phyloP scores from a whole-genome alignment of 2,329 filamentous ascomycete species.

The Fusarium tricinctum region DNA sequence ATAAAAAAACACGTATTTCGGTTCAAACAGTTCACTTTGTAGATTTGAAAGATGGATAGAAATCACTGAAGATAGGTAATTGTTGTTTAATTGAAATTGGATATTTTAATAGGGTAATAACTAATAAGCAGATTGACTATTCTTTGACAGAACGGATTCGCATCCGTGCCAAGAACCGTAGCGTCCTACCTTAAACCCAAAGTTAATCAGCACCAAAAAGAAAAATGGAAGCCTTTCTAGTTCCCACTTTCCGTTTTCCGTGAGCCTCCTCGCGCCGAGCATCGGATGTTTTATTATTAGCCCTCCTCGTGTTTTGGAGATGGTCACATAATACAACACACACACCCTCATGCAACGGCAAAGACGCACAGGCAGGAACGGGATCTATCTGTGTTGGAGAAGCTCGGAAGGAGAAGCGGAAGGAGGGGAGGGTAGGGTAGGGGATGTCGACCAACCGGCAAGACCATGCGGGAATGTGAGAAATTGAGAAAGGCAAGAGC shows the following conservation, averaged over 20 bases:
- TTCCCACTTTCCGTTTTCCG: neutral
- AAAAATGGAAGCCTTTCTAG: neutral
- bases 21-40: neutral
- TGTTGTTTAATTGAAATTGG: neutral
- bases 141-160: slow-evolving; percentile 3
- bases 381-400: slow-evolving; percentile 41
- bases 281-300: slow-evolving; percentile 40
- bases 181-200: slow-evolving; percentile 36
- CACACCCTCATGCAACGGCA: no score
- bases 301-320: slow-evolving; percentile 10
- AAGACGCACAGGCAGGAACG: slow-evolving; percentile 29
- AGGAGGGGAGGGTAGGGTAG: neutral
- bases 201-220: slow-evolving; percentile 21
- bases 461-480: slow-evolving; percentile 6
- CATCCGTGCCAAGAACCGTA: slow-evolving; percentile 27
- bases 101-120: slow-evolving; percentile 10
- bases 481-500: neutral
- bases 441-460: neutral
- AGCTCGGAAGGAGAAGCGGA: slow-evolving; percentile 9
- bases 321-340: slow-evolving; percentile 21
- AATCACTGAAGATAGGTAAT: slow-evolving; percentile 4
- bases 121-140: neutral
- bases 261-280: slow-evolving; percentile 16
- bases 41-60: neutral
- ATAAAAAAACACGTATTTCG: neutral